phyloP scores from a whole-genome alignment of 192 early-diverging fungal genomes.

The Gigaspora rosea region DNA sequence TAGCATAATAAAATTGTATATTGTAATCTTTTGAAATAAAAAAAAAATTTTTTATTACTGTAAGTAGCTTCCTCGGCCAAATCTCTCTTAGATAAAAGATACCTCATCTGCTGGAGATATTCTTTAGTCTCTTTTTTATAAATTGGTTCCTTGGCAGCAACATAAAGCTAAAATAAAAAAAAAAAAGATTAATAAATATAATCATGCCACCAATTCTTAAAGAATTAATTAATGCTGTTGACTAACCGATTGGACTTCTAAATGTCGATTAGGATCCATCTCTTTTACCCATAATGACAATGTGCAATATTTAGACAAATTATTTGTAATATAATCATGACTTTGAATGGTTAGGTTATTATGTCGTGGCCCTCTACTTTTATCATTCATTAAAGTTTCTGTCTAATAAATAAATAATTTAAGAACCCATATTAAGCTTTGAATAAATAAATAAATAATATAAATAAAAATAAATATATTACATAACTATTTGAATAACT shows the following conservation, averaged over 20 bases:
- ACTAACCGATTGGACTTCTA: slow-evolving; percentile 69
- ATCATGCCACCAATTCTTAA: neutral
- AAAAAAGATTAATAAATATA: slow-evolving; percentile 13
- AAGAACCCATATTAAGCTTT: too few species aligned
- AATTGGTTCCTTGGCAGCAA: slow-evolving; percentile 40
- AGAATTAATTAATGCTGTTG: neutral
- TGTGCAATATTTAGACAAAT: slow-evolving; percentile 65
- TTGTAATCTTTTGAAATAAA: too few species aligned
- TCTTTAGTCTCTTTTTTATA: slow-evolving; percentile 49
- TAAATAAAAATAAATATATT: too few species aligned
- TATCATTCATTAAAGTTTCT: slow-evolving; percentile 53
- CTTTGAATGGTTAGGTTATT: slow-evolving; percentile 49
- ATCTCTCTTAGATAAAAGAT: slow-evolving; percentile 40
- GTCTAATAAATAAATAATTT: slow-evolving; percentile 27
- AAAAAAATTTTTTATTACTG: slow-evolving; percentile 35
- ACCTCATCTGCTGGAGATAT: slow-evolving; percentile 25
- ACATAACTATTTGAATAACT: neutral
- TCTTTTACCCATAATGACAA: slow-evolving; percentile 74
- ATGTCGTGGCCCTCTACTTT: slow-evolving; percentile 45
- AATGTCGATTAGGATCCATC: slow-evolving; percentile 68
- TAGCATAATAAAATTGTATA: neutral
- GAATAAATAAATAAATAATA: too few species aligned
- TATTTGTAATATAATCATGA: slow-evolving; percentile 65
- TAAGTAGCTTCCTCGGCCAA: slow-evolving; percentile 46
- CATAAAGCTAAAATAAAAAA: slow-evolving; percentile 2